A percentile compares a stretch with the other conserved stretches of the same genome.
Conservation (phyloP, 106 monocot species). For the Cymbidium sinense region DNA sequence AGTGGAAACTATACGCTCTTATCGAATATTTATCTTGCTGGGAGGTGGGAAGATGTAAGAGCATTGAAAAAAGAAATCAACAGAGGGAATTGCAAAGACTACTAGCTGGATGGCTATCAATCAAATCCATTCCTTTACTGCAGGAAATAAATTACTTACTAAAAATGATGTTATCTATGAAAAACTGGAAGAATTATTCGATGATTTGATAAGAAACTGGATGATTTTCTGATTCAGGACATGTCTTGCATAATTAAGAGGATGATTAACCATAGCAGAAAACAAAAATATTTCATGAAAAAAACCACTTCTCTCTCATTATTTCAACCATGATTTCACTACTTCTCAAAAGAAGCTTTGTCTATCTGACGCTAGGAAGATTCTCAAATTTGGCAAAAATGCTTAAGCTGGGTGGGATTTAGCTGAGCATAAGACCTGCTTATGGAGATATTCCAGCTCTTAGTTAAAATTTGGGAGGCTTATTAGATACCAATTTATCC, state of each 20-base stretch:
- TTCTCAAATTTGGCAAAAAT: too few relatives aligned
- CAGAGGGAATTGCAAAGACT: conserved; percentile 40
- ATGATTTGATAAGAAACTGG: conserved; percentile 1
- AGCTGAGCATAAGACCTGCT: too few relatives aligned
- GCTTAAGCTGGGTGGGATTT: too few relatives aligned
- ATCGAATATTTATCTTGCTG: conserved; percentile 44
- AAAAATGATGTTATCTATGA: not conserved
- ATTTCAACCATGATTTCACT: too few relatives aligned
- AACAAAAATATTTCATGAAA: not conserved
- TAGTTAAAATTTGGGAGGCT: too few relatives aligned
- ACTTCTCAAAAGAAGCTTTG: too few relatives aligned
- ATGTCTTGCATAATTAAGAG: too few relatives aligned
- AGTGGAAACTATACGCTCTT: conserved; percentile 43
- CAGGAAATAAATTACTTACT: not conserved
- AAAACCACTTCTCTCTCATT: not conserved
- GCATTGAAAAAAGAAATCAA: conserved; percentile 35
- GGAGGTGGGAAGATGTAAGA: conserved; percentile 32
- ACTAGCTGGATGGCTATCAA: conserved; percentile 32
- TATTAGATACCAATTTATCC: too few relatives aligned
- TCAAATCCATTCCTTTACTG: not conserved
- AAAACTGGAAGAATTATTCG: conserved; percentile 1
- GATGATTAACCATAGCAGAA: too few relatives aligned
- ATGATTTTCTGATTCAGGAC: not conserved
- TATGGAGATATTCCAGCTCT: too few relatives aligned
- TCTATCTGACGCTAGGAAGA: too few relatives aligned